Evolutionary conservation across 2,329 filamentous ascomycete genomes (phyloP).

Genomic region (Cladophialophora chaetospira): DNA sequence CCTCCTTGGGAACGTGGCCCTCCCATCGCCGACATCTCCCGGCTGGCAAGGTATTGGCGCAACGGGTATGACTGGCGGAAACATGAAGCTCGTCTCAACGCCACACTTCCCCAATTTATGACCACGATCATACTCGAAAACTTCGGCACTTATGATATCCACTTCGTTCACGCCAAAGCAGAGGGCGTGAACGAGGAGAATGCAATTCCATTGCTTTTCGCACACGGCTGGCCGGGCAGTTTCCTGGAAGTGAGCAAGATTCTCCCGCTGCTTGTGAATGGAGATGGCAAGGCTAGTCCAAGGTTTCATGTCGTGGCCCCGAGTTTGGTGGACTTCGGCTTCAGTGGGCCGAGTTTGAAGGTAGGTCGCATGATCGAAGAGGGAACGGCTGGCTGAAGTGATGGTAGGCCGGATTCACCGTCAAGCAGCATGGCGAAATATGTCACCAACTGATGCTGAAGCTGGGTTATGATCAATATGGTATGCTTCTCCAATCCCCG

Average conservation of each 20-base stretch:
- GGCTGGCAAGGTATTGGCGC: constrained; percentile 41
- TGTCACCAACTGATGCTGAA: constrained; percentile 68
- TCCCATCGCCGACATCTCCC: constrained; percentile 42
- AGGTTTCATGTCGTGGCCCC: constrained; percentile 55
- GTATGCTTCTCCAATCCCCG: not conserved
- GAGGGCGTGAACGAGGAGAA: constrained; percentile 19
- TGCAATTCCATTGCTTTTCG: constrained; percentile 41
- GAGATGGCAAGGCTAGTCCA: constrained; percentile 12
- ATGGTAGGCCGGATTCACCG: constrained; percentile 53
- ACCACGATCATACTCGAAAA: constrained; percentile 53
- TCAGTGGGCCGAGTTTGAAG: not conserved
- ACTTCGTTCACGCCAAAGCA: constrained; percentile 31
- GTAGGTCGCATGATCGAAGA: not conserved
- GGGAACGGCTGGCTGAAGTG: not conserved
- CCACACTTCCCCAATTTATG: constrained; percentile 57
- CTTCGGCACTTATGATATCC: constrained; percentile 63
- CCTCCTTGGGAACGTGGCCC: constrained; percentile 35
- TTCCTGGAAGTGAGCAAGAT: constrained; percentile 58
- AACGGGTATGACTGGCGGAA: constrained; percentile 61
- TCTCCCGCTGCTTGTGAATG: constrained; percentile 50
- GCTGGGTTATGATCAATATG: constrained; percentile 64
- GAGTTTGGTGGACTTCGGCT: constrained; percentile 2
- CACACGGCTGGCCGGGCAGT: constrained; percentile 42
- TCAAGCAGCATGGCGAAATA: constrained; percentile 64
- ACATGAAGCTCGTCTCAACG: constrained; percentile 61